phyloP scores from a whole-genome alignment of 2,329 filamentous ascomycete genomes.

The Cladosporium cucumerinum region DNA sequence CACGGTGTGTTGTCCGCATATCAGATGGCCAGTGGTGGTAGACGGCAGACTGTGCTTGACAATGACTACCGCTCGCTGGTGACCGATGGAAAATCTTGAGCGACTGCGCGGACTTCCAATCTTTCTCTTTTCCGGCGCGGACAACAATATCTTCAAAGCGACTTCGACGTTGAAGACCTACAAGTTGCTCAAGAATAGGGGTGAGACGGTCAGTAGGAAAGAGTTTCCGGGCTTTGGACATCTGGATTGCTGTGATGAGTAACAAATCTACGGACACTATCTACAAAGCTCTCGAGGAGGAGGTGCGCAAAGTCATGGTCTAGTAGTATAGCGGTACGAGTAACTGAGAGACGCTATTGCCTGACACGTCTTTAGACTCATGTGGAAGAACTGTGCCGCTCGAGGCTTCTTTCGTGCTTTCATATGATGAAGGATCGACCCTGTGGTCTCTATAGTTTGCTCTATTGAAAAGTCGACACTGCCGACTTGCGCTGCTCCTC shows the following conservation, averaged over 20 bases:
- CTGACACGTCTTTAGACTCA: too few relatives aligned
- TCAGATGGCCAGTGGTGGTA: slow-evolving; percentile 54
- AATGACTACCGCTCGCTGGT: not conserved
- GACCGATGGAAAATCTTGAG: not conserved
- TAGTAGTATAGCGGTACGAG: not conserved
- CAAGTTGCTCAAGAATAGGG: slow-evolving; percentile 17
- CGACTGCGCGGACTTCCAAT: not conserved
- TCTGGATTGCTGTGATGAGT: slow-evolving; percentile 30
- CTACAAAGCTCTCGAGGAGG: not conserved
- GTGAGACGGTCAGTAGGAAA: slow-evolving; percentile 24
- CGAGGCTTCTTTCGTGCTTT: too few relatives aligned
- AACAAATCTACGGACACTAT: slow-evolving; percentile 18
- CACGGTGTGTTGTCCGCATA: not conserved
- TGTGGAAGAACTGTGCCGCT: too few relatives aligned
- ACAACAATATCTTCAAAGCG: not conserved
- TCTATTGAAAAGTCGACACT: not conserved
- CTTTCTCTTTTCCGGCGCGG: not conserved
- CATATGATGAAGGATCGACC: too few relatives aligned
- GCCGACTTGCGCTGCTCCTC: not conserved
- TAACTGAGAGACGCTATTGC: not conserved
- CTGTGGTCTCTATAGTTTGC: too few relatives aligned
- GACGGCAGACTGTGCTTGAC: not conserved
- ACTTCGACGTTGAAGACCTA: slow-evolving; percentile 24
- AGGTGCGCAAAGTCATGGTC: not conserved
- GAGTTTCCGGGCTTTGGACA: slow-evolving; percentile 31